These are phyloP conservation scores for Neonectria punicea DNA, from an alignment of 2,329 filamentous ascomycete genomes.

Conservation along the genomic window DNA sequence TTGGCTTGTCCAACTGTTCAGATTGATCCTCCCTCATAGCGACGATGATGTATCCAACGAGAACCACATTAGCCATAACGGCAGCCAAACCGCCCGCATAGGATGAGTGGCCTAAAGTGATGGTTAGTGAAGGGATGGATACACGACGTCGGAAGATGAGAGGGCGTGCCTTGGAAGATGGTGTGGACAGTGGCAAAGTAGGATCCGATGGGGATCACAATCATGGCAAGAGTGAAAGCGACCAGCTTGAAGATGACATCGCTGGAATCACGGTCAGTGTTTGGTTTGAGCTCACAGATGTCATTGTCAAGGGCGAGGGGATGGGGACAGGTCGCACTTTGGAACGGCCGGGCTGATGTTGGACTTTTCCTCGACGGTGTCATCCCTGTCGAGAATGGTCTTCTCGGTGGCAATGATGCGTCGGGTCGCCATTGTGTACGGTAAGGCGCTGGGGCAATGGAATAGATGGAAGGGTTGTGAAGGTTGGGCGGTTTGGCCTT, in stretches of 20 bases:
- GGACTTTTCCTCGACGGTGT: constrained; percentile 66
- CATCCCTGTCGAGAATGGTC: constrained; percentile 71
- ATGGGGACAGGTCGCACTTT: constrained; percentile 63
- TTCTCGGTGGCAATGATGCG: constrained; percentile 74
- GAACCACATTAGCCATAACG: constrained; percentile 88
- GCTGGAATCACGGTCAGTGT: constrained; percentile 53
- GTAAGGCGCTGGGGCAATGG: constrained; percentile 18
- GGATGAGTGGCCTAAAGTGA: constrained; percentile 79
- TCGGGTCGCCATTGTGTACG: constrained; percentile 72
- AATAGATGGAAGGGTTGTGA: constrained; percentile 18
- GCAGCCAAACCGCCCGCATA: constrained; percentile 88
- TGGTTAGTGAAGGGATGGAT: constrained; percentile 24
- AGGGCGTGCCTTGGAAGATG: constrained; percentile 75
- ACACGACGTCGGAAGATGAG: constrained; percentile 4
- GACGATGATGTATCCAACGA: constrained; percentile 90
- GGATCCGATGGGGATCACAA: constrained; percentile 84
- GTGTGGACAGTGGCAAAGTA: constrained; percentile 85
- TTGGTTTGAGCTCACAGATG: background rate
- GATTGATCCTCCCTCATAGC: constrained; percentile 87
- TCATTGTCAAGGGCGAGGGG: background rate
- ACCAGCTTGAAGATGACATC: constrained; percentile 91
- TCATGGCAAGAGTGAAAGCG: constrained; percentile 91
- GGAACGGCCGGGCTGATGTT: constrained; percentile 87
- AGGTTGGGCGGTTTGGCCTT: constrained; percentile 11
- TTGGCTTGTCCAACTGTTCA: constrained; percentile 56